Conservation (phyloP, 2,329 filamentous ascomycete species). For the Emmonsia crescens region DNA sequence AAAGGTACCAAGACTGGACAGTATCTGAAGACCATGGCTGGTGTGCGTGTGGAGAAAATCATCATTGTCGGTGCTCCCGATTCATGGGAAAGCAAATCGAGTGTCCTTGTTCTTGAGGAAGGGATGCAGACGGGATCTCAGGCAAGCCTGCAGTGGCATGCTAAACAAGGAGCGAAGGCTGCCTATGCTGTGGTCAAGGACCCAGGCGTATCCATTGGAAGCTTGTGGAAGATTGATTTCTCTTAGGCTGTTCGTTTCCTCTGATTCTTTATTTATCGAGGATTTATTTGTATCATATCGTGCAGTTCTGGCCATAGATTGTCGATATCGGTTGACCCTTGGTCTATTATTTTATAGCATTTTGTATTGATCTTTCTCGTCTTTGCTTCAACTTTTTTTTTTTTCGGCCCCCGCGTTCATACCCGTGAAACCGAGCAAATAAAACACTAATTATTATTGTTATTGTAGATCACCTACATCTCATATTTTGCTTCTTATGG, state of each 20-base stretch:
- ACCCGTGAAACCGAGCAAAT: background rate
- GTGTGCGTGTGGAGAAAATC: conserved; percentile 72
- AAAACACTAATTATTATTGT: background rate
- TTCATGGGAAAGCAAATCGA: conserved; percentile 55
- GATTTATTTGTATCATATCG: background rate
- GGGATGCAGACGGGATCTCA: conserved; percentile 32
- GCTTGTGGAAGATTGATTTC: conserved; percentile 54
- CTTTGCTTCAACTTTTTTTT: background rate
- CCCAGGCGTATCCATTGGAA: conserved; percentile 50
- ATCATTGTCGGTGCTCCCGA: conserved; percentile 69
- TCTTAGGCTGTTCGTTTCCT: conserved; percentile 10
- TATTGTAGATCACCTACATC: background rate
- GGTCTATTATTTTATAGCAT: no score
- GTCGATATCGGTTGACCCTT: background rate
- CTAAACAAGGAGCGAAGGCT: conserved; percentile 43
- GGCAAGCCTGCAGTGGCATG: conserved; percentile 50
- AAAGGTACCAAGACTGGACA: conserved; percentile 54
- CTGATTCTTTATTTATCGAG: background rate
- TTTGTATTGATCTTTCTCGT: background rate
- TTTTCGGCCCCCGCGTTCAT: background rate
- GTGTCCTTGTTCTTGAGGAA: conserved; percentile 43
- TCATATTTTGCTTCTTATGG: background rate
- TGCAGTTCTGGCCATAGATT: background rate
- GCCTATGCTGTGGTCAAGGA: conserved; percentile 54
- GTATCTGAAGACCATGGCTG: conserved; percentile 69